A percentile compares a stretch with the other conserved stretches of the same genome.
phyloP scores from a whole-genome alignment of 768 basidiomycete species.

The Dictyophora rubrovolvata region DNA sequence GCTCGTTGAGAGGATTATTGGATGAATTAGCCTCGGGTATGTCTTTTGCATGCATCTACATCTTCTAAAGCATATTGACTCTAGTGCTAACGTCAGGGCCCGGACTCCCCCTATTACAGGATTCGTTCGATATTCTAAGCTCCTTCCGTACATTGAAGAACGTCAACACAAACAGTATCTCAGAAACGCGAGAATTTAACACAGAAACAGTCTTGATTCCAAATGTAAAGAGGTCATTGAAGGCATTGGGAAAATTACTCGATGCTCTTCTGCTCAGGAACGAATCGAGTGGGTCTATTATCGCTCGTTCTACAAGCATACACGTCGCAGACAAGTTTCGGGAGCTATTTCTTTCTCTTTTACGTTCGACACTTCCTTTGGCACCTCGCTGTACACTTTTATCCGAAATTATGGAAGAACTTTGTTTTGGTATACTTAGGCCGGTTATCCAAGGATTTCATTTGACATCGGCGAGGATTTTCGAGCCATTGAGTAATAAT shows the following conservation, averaged over 20 bases:
- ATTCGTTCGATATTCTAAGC: slow-evolving; percentile 6
- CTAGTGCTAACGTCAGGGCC: background rate
- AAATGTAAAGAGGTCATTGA: slow-evolving; percentile 4
- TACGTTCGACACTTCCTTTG: slow-evolving; percentile 4
- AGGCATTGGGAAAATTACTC: slow-evolving; percentile 2
- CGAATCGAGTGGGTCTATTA: background rate
- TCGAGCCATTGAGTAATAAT: background rate
- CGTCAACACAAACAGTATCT: background rate
- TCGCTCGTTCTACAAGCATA: background rate
- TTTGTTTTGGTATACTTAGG: background rate
- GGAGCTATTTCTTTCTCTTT: background rate
- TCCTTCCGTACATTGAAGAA: slow-evolving; percentile 2
- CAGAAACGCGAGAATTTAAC: background rate
- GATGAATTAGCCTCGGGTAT: slow-evolving; percentile 1
- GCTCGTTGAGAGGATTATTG: background rate
- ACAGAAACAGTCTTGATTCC: background rate
- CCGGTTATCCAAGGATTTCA: slow-evolving; percentile 5
- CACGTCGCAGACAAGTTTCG: background rate
- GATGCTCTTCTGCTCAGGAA: background rate
- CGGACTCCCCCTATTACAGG: background rate
- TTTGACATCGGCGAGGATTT: background rate
- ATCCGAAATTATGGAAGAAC: slow-evolving; percentile 6
- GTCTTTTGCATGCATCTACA: background rate
- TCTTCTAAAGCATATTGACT: background rate
- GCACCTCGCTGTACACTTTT: background rate